Base-by-base conservation (phyloP, 2,329 filamentous ascomycete genomes). In the Alternaria dauci region DNA sequence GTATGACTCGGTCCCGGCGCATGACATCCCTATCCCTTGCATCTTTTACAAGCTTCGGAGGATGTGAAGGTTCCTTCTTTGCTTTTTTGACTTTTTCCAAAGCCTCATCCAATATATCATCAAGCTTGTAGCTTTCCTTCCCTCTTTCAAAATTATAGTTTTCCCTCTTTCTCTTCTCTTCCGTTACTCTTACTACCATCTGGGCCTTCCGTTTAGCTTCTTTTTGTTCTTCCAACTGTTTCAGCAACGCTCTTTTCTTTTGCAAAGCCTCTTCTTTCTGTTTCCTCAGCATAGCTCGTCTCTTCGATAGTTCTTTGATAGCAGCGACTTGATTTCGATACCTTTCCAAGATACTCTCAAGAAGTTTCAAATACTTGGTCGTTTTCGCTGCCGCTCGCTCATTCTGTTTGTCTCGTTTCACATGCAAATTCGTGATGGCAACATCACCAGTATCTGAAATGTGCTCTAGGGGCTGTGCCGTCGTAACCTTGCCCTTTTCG, bases 71-170 rank as follows among this genome's bases (percentile, higher is more conserved):
- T 34, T n/a, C 14, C 46, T 23, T 48, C 30, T 34, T 36, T 1
- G 36, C n/a, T 34, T 20, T 58, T 4, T 5, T 36, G 1, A 42
- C n/a, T 34, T 20, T 58, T 4, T 5, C 2, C 16, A 64, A 3
- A 3, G 61, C 61, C 12, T 59, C 23, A 20, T 56, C 32, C 2
- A 64, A 30, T 8, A 64, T 50, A 8, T 48, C 34, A 26, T 55
- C 55, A 16, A 64, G 23, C 23, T 32, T 32, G 4, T 39, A 8
- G 3, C 12, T 8, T 1, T 36, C 14, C 20, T 6, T 18, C 5
- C 12, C 14, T 9, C 48, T 28, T n/a, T 11, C 34, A 4, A 23
- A 23, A 26, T 32, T 32, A 6, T 39, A 8, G 3, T 8, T 8
- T 1, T 36, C 14, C 20, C 4, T 18, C 8, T 16, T 9, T 9